phyloP scores from a whole-genome alignment of 2,329 filamentous ascomycete genomes.

The Apiospora pterosperma region DNA sequence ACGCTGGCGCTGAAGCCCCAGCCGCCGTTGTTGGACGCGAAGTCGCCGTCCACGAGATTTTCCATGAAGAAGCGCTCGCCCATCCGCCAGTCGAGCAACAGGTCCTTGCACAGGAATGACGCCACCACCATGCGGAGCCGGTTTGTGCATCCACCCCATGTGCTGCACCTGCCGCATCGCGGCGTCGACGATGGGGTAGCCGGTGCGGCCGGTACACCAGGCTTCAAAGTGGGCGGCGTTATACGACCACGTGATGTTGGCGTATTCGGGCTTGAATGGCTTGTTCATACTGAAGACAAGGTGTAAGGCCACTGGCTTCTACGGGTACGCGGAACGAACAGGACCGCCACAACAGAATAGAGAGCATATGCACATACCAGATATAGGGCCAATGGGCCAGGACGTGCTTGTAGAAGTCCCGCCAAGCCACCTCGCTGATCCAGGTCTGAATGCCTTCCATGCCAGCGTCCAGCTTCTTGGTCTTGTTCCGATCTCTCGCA shows the following conservation, averaged over 20 bases:
- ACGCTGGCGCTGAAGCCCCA: conserved; percentile 48
- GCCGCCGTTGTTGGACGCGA: conserved; percentile 70
- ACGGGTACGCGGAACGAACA: background rate
- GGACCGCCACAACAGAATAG: too few relatives aligned
- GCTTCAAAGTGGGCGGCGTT: conserved; percentile 63
- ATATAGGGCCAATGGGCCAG: conserved; percentile 82
- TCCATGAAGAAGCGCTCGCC: conserved; percentile 84
- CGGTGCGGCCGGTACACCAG: conserved; percentile 74
- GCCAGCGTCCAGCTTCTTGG: conserved; percentile 63
- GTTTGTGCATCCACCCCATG: conserved; percentile 81
- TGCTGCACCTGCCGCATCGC: conserved; percentile 75
- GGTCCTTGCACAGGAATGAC: conserved; percentile 76
- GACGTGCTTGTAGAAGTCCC: conserved; percentile 86
- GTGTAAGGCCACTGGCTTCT: background rate
- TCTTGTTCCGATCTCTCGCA: conserved; percentile 44
- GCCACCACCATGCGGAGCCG: conserved; percentile 81
- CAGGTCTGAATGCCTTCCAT: conserved; percentile 64
- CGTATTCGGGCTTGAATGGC: conserved; percentile 75
- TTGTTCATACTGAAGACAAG: conserved; percentile 49
- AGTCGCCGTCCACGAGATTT: conserved; percentile 73
- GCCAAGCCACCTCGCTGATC: conserved; percentile 83
- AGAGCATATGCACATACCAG: conserved; percentile 46
- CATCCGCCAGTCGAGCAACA: conserved; percentile 79
- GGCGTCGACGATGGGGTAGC: conserved; percentile 81
- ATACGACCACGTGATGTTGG: conserved; percentile 81